Evolutionary conservation across 1,284 basidiomycete species (phyloP).

Genomic region (Marasmius tenuissimus): DNA sequence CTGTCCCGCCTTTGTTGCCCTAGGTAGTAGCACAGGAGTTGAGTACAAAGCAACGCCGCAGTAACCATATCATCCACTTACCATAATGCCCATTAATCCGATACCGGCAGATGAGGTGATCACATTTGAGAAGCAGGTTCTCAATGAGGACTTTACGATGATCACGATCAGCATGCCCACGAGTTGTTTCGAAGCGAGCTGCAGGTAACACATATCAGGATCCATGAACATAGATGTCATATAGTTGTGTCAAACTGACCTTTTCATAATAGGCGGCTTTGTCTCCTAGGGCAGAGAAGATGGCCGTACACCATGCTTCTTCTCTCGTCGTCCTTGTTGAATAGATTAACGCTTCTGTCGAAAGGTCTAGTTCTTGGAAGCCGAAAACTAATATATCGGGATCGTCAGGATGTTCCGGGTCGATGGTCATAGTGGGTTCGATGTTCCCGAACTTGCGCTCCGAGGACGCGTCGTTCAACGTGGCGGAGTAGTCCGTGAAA

Average conservation of each 20-base stretch:
- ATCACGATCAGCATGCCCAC: slow-evolving; percentile 75
- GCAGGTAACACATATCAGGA: not conserved
- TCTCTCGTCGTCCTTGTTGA: slow-evolving; percentile 59
- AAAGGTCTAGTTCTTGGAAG: slow-evolving; percentile 78
- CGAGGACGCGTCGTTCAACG: slow-evolving; percentile 6
- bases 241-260: slow-evolving; percentile 32
- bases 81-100: slow-evolving; percentile 77
- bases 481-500: not conserved
- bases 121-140: slow-evolving; percentile 50
- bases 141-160: slow-evolving; percentile 56
- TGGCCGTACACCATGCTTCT: slow-evolving; percentile 65
- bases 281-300: slow-evolving; percentile 70
- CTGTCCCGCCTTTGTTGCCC: slow-evolving; percentile 78
- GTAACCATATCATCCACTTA: slow-evolving; percentile 21
- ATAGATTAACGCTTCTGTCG: slow-evolving; percentile 72
- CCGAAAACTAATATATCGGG: slow-evolving; percentile 70
- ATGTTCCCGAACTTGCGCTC: not conserved
- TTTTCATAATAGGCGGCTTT: slow-evolving; percentile 63
- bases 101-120: slow-evolving; percentile 54
- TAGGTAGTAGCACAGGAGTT: slow-evolving; percentile 23
- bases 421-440: slow-evolving; percentile 17
- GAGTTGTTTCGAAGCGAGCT: slow-evolving; percentile 74
- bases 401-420: slow-evolving; percentile 31
- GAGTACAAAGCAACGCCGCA: not conserved
- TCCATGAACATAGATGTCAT: not conserved